Evolutionary conservation across 768 basidiomycete species (phyloP), one percentile per base, ranked within the genome.

Genomic region (Auricularia sp.): DNA sequence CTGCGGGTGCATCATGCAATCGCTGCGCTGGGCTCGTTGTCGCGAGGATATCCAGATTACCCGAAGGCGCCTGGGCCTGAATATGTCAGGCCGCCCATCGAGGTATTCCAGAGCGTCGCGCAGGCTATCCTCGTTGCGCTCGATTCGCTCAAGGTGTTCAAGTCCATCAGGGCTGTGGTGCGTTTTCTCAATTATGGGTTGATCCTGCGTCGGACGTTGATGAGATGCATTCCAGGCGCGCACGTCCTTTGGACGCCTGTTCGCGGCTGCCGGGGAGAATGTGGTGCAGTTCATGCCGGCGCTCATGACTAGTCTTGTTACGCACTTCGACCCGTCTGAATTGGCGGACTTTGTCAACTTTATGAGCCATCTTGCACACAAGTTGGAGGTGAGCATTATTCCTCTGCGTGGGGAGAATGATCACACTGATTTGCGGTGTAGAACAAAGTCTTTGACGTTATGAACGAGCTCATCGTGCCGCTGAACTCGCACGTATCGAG

Each of bases 281-380:
- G 87, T 96, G 62, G 90, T 93, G 0, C 86, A 88, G 68, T 87
- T 87, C 67, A 93, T 98, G 53, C 93, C 95, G 2, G 80, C 87
- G 29, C 80, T 99, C 58, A 98, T 98, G 86, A 81, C 83, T 56
- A 88, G 91, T 72, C 84, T 98, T n/a, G 84, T 98, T 61, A 83
- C 87, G 2, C 91, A 96, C 69, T 94, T 95, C 70, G 93, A 97
- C 68, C 88, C 93, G 1, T 84, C 88, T 6, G 97, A 99, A 74
- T 78, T 99, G 64, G 87, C 90, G 35, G 97, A 99, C 72, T 96
- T 98, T 70, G 88, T 98, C 82, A 90, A 88, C 70, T 98, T 99
- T 78, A 89, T 99, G 63, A 89, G 89, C 6, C 79, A 97, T 8
- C 78, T 98, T 62, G 87, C 95, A 62, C 93, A 96, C 73, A 91